Conservation (phyloP, 139 green algal species). For the Spirogloea muscicola region DNA sequence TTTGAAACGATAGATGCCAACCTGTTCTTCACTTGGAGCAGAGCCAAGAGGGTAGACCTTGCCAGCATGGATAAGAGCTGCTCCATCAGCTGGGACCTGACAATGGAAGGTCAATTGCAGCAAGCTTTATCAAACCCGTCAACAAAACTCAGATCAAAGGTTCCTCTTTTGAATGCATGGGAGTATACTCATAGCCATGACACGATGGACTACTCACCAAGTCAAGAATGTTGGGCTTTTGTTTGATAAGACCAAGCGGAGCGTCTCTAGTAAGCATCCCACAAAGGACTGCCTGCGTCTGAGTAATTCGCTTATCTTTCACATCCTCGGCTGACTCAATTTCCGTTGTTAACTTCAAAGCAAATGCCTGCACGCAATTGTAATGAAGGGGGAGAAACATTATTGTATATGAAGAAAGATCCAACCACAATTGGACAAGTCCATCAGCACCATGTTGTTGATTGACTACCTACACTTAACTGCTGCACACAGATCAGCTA, state of each 20-base stretch:
- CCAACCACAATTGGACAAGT: no score
- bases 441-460: no score
- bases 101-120: no score
- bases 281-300: constrained; percentile 33
- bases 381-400: no score
- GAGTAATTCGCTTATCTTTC: constrained; percentile 21
- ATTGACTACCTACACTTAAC: no score
- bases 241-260: constrained; percentile 21
- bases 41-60: neutral
- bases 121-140: no score
- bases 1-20: constrained; percentile 16
- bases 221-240: constrained; percentile 40
- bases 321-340: constrained; percentile 13
- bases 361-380: constrained; percentile 23
- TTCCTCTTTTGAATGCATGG: no score
- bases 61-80: constrained; percentile 23
- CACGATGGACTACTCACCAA: neutral
- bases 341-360: constrained; percentile 25
- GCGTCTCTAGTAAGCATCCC: constrained; percentile 34
- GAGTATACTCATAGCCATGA: no score
- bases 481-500: no score
- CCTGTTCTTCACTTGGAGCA: constrained; percentile 12
- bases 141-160: no score
- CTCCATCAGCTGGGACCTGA: constrained; percentile 31
- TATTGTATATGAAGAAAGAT: no score